Percentiles rank a stretch among this genome's conserved stretches.
Evolutionary conservation across 129 eudicot genomes (phyloP).

Genomic region (Logfia minima): DNA sequence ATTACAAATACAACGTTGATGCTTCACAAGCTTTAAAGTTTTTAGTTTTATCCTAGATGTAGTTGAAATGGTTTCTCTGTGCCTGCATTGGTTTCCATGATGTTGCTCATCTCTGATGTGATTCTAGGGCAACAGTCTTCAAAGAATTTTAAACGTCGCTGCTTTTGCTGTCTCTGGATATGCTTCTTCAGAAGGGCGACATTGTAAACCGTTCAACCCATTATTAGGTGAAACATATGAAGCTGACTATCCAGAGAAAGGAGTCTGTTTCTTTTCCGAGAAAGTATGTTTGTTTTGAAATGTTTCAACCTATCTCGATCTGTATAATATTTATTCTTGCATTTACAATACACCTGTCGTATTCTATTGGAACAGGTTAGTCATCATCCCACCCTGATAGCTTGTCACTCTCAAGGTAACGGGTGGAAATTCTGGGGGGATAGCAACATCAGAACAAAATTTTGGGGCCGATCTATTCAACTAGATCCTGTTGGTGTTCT

Average conservation of each 20-base stretch:
- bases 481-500: slow-evolving; percentile 86
- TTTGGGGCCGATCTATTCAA: slow-evolving; percentile 87
- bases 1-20: too few relatives aligned
- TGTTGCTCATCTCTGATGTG: not conserved
- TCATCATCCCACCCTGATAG: slow-evolving; percentile 90
- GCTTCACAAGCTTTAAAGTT: not conserved
- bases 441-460: slow-evolving; percentile 74
- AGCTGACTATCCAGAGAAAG: slow-evolving; percentile 93
- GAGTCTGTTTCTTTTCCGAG: slow-evolving; percentile 84
- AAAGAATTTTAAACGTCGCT: slow-evolving; percentile 75
- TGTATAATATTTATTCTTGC: not conserved
- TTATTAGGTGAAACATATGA: slow-evolving; percentile 93
- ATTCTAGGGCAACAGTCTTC: slow-evolving; percentile 68
- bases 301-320: not conserved
- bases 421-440: slow-evolving; percentile 95
- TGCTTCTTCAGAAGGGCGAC: slow-evolving; percentile 82
- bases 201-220: slow-evolving; percentile 95
- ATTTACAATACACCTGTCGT: not conserved
- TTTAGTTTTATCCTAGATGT: not conserved
- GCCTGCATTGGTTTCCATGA: not conserved
- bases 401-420: slow-evolving; percentile 88
- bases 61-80: not conserved
- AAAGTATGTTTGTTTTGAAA: slow-evolving; percentile 49
- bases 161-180: slow-evolving; percentile 97
- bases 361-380: slow-evolving; percentile 58